Evolutionary conservation across 1,284 basidiomycete species (phyloP).

Genomic region (Melanopsichium pennsylvanicum): DNA sequence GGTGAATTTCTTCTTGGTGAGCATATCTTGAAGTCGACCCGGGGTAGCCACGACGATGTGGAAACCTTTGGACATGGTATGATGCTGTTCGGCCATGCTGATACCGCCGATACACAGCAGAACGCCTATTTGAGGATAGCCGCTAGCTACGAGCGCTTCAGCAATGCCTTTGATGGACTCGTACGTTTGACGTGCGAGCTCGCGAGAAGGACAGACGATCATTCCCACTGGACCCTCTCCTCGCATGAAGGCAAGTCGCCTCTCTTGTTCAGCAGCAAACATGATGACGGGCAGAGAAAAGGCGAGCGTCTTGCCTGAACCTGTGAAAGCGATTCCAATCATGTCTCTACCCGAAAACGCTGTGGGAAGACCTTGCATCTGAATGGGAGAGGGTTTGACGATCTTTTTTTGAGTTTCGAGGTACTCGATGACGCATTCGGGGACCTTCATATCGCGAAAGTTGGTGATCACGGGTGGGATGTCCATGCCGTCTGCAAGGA

Average conservation of each 20-base stretch:
- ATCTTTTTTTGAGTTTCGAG: conserved; percentile 83
- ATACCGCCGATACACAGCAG: conserved; percentile 97
- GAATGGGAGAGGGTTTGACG: conserved; percentile 88
- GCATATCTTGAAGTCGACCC: conserved; percentile 68
- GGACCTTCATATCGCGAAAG: conserved; percentile 98
- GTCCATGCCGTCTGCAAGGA: conserved; percentile 87
- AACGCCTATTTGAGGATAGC: conserved; percentile 78
- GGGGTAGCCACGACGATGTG: conserved; percentile 90
- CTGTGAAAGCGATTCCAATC: conserved; percentile 69
- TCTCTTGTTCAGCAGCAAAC: conserved; percentile 80
- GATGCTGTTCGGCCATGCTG: conserved; percentile 93
- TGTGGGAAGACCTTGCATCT: conserved; percentile 93
- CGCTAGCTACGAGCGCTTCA: conserved; percentile 77
- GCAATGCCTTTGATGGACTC: conserved; percentile 91
- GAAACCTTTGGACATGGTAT: conserved; percentile 85
- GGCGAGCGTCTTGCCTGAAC: conserved; percentile 68
- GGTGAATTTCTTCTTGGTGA: conserved; percentile 90
- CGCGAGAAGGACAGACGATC: conserved; percentile 75
- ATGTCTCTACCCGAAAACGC: conserved; percentile 71
- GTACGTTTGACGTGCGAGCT: conserved; percentile 78
- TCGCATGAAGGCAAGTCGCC: conserved; percentile 83
- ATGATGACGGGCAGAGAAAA: conserved; percentile 71
- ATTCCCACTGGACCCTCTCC: conserved; percentile 96
- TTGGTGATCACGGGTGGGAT: conserved; percentile 93
- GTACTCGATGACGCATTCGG: conserved; percentile 80